Conservation (phyloP, 805 yeast genomes). For the Brettanomyces sp. region DNA sequence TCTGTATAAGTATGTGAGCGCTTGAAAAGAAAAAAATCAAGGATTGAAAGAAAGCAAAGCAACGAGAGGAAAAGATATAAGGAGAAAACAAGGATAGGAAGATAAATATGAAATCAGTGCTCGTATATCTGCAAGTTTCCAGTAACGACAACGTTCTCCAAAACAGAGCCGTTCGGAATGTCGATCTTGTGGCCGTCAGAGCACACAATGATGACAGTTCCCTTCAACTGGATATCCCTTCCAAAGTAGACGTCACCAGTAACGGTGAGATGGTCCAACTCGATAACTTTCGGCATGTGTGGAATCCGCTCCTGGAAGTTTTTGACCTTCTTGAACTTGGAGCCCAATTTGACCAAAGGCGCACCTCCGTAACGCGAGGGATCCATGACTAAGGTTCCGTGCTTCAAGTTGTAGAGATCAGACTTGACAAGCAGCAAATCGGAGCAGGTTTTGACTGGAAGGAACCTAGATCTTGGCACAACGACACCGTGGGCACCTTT, state of each 20-base stretch:
- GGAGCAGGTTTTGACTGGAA: constrained; percentile 96
- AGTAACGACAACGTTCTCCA: constrained; percentile 95
- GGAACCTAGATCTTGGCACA: constrained; percentile 95
- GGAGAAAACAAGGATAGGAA: constrained; percentile 1
- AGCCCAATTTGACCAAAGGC: constrained; percentile 92
- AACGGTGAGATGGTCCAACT: constrained; percentile 92
- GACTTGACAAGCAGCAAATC: constrained; percentile 92
- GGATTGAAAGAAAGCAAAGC: no score
- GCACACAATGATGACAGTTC: constrained; percentile 95
- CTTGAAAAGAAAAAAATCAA: no score
- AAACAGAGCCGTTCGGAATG: constrained; percentile 90
- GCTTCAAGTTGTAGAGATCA: constrained; percentile 82
- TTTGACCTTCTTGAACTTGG: constrained; percentile 91
- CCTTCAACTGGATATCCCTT: constrained; percentile 82
- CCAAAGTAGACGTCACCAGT: constrained; percentile 95
- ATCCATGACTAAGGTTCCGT: constrained; percentile 81
- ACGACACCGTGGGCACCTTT: constrained; percentile 94
- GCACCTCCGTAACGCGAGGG: constrained; percentile 83
- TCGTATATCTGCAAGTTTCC: constrained; percentile 93
- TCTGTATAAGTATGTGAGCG: no score
- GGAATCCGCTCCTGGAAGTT: constrained; percentile 85
- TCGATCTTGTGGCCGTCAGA: constrained; percentile 95
- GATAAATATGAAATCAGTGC: constrained; percentile 37
- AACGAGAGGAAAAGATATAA: neutral
- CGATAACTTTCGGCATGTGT: constrained; percentile 93